These are phyloP conservation scores for Inga leiocalycina DNA, from an alignment of 306 rosid species.

Conservation along the genomic window DNA sequence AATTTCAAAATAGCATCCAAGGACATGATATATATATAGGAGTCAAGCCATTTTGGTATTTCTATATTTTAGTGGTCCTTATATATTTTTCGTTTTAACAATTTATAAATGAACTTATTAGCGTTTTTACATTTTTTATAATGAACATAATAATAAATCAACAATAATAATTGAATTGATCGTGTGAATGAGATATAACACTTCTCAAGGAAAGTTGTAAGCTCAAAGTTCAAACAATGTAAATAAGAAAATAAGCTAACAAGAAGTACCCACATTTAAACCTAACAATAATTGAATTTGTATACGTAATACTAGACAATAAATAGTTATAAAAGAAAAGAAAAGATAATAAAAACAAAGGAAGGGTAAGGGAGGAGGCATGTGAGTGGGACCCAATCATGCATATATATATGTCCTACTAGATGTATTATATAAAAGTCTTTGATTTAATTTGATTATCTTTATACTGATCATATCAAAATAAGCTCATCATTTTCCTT, in stretches of 20 bases:
- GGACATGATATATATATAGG: too few species aligned
- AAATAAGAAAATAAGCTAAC: neutral
- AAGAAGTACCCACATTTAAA: neutral
- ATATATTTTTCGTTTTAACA: too few species aligned
- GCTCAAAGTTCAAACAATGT: neutral
- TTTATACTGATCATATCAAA: neutral
- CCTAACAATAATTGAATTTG: neutral
- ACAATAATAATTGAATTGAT: too few species aligned
- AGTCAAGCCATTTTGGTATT: too few species aligned
- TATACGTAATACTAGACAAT: neutral
- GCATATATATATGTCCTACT: neutral
- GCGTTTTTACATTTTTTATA: too few species aligned
- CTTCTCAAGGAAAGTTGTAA: too few species aligned
- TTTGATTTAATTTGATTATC: neutral
- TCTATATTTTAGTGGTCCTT: too few species aligned
- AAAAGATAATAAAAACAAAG: neutral
- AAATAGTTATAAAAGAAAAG: neutral
- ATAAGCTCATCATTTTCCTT: neutral
- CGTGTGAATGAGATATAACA: too few species aligned
- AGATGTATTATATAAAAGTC: neutral
- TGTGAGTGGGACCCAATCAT: neutral
- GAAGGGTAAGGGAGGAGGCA: neutral
- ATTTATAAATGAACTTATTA: too few species aligned
- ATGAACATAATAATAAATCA: too few species aligned
- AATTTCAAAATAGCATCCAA: too few species aligned